phyloP scores from a whole-genome alignment of 2,329 filamentous ascomycete genomes.

The Alternaria alternata region DNA sequence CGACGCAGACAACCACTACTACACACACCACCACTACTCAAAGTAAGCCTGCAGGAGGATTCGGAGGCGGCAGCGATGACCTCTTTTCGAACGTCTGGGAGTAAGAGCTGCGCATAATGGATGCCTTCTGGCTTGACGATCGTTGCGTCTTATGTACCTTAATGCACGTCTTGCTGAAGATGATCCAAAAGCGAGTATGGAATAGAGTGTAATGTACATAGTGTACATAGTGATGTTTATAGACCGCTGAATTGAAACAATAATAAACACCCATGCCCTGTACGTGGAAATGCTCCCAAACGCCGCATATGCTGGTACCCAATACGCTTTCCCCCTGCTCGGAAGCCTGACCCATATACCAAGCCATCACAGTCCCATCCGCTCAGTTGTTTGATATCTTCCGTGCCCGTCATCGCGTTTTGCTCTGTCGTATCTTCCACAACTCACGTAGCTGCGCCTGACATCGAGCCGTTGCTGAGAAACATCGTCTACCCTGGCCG shows the following conservation, averaged over 20 bases:
- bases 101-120: constrained; percentile 50
- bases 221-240: constrained; percentile 4
- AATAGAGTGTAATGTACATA: constrained; percentile 8
- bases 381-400: not conserved
- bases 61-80: constrained; percentile 72
- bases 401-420: not conserved
- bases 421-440: not conserved
- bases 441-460: not conserved
- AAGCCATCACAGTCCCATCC: not conserved
- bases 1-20: constrained; percentile 49
- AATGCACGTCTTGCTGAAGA: not conserved
- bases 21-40: constrained; percentile 26
- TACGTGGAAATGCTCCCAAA: not conserved
- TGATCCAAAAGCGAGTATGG: not conserved
- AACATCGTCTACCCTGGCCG: not conserved
- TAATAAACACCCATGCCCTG: not conserved
- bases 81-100: constrained; percentile 97
- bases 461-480: not conserved
- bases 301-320: not conserved
- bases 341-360: not conserved
- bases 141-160: not conserved
- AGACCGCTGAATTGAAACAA: constrained; percentile 7
- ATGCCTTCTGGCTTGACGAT: not conserved
- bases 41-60: constrained; percentile 61
- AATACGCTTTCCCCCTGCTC: not conserved